Base-by-base conservation (phyloP, 1,139 yeast species). In the Arxiozyma slooffiae region DNA sequence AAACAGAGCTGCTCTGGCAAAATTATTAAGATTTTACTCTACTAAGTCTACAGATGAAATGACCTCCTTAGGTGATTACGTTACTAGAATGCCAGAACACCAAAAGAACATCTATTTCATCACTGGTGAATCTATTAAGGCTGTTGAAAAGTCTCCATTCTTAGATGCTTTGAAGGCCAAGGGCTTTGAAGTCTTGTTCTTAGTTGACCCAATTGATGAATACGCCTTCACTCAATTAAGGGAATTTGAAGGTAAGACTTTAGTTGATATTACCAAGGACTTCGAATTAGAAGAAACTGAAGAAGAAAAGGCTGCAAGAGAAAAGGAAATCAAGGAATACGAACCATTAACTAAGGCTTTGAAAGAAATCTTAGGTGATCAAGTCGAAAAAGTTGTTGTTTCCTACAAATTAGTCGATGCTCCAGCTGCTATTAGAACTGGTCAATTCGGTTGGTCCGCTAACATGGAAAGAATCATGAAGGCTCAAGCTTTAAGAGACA, bases 381-480 rank as follows among this genome's bases (percentile, higher is more conserved):
- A 88, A 77, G 98, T 92, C 67, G 99, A 94, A 80, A 94, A 94
- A 80, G 98, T 94, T 75, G 90, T 90, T 70, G 96, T 94, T 62
- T 90, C 98, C 60, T 94, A 90, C 79, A 89, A 88, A 78, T 83
- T 94, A 70, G 89, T 89, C 66, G 97, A 90, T 68, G 94, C 98
- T 53, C 99, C 99, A 73, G 98, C 98, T 73, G 98, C 98, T 65
- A 90, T 92, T 71, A 89, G 97, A 82, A 92, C 98, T 63, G 97
- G 97, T 66, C 98, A 92, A 79, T 92, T 92, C 73, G 98, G 99
- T 72, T 92, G 99, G 99, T 92, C 98, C 63, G 99, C 99, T 67
- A 92, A 92, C 81, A 94, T 94, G 98, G 99, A 92, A 80, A 92
- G 98, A 85, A 92, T 92, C 80, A 94, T 92, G 99, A 92, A 92